phyloP scores from a whole-genome alignment of 1,284 basidiomycete genomes.

The Crepidotus sp. region DNA sequence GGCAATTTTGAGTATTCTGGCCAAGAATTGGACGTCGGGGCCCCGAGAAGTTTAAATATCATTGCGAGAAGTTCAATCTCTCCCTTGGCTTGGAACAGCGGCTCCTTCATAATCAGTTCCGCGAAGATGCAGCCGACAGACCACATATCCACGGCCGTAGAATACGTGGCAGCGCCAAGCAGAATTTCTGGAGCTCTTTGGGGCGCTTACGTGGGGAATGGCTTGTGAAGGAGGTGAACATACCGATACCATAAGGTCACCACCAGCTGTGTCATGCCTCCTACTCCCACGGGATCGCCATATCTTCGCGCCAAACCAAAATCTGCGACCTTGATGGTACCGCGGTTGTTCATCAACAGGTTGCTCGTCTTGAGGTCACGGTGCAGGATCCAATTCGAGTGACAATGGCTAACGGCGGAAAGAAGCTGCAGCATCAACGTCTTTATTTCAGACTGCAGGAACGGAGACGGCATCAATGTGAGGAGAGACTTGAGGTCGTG shows the following conservation, averaged over 20 bases:
- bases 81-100: constrained; percentile 91
- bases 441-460: constrained; percentile 97
- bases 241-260: constrained; percentile 99
- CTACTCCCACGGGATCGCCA: constrained; percentile 87
- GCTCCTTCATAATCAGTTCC: constrained; percentile 88
- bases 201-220: constrained; percentile 14
- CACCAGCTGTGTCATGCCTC: constrained; percentile 94
- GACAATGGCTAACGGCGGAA: constrained; percentile 89
- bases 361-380: constrained; percentile 98
- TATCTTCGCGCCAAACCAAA: constrained; percentile 95
- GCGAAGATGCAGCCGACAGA: constrained; percentile 99
- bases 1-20: constrained; percentile 76
- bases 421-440: constrained; percentile 90
- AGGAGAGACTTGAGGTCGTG: constrained; percentile 97
- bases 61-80: constrained; percentile 89
- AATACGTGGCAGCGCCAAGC: constrained; percentile 86
- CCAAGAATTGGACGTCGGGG: constrained; percentile 82
- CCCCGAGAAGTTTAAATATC: constrained; percentile 90
- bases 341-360: constrained; percentile 96
- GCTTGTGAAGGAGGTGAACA: constrained; percentile 23
- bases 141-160: constrained; percentile 98
- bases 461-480: constrained; percentile 88
- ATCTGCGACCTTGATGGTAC: constrained; percentile 97
- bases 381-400: constrained; percentile 96
- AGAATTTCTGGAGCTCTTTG: constrained; percentile 90